Percentiles rank a stretch among this genome's conserved stretches.
phyloP scores from a whole-genome alignment of 163 green algal genomes.

The Chlamydomonas reinhardtii region DNA sequence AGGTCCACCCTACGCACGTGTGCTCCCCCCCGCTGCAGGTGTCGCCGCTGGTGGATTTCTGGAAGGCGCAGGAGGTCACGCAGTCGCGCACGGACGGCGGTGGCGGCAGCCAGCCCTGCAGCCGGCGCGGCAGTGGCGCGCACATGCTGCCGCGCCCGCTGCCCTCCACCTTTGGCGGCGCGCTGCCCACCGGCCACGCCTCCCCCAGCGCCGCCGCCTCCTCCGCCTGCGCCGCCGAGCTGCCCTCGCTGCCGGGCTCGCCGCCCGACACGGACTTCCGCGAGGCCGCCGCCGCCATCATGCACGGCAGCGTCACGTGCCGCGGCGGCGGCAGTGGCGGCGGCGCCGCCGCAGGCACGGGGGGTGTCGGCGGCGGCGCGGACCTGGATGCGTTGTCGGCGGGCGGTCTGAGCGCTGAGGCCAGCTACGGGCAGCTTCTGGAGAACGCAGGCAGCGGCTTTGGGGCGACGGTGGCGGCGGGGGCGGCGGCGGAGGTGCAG shows the following conservation, averaged over 20 bases:
- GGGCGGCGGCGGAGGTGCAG: too few relatives aligned
- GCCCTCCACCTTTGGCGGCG: not conserved
- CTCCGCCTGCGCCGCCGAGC: not conserved
- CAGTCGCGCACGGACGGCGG: not conserved
- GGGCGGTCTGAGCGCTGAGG: conserved; percentile 18
- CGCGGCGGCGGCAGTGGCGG: not conserved
- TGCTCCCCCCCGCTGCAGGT: not conserved
- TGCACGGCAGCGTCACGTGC: not conserved
- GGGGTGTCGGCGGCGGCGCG: not conserved
- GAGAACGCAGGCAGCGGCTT: not conserved
- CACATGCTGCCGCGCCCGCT: not conserved
- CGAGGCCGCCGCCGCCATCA: not conserved
- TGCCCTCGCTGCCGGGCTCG: not conserved
- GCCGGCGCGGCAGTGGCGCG: not conserved
- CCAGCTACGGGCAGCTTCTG: conserved; percentile 32
- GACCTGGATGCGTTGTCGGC: not conserved
- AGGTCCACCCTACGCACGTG: too few relatives aligned
- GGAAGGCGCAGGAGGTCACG: not conserved
- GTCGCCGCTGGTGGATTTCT: conserved; percentile 27
- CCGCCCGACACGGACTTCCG: conserved; percentile 14
- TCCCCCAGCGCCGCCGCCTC: not conserved
- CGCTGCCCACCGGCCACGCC: not conserved
- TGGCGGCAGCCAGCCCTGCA: not conserved
- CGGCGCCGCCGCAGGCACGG: too few relatives aligned
- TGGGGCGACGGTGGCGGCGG: too few relatives aligned